phyloP scores from a whole-genome alignment of 1,284 basidiomycete species.

The Fomitopsis palustris region DNA sequence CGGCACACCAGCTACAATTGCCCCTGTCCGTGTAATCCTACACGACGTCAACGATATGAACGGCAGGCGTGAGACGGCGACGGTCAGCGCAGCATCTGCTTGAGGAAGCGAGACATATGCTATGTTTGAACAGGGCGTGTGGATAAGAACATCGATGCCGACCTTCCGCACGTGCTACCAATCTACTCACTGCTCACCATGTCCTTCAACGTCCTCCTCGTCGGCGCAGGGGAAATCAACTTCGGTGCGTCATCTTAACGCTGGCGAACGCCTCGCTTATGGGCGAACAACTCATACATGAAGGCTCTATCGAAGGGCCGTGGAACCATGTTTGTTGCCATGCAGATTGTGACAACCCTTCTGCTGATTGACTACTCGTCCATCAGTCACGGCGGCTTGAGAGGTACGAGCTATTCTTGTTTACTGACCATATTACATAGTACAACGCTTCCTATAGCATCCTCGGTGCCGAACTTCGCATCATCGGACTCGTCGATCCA shows the following conservation, averaged over 20 bases:
- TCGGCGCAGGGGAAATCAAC: conserved; percentile 52
- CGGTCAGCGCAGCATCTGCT: neutral
- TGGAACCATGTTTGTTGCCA: conserved; percentile 38
- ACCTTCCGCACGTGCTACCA: neutral
- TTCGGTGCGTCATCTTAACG: conserved; percentile 28
- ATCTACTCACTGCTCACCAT: neutral
- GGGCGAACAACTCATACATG: neutral
- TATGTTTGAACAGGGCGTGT: too few species aligned
- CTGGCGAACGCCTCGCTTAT: neutral
- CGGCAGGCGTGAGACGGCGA: too few species aligned
- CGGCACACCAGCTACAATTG: too few species aligned
- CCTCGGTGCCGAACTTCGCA: conserved; percentile 10
- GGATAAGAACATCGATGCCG: too few species aligned
- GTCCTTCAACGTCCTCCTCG: conserved; percentile 41
- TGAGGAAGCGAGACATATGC: neutral
- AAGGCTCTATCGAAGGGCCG: conserved; percentile 38
- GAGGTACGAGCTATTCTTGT: conserved; percentile 5
- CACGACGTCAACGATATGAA: too few species aligned
- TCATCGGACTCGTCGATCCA: conserved; percentile 19
- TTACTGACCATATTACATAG: neutral
- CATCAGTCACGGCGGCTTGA: conserved; percentile 19
- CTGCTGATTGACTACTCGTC: neutral
- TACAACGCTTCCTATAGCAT: conserved; percentile 11
- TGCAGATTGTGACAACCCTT: neutral
- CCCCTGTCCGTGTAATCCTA: too few species aligned